phyloP scores from a whole-genome alignment of 2,329 filamentous ascomycete genomes.

The Exophiala lecanii-corni region DNA sequence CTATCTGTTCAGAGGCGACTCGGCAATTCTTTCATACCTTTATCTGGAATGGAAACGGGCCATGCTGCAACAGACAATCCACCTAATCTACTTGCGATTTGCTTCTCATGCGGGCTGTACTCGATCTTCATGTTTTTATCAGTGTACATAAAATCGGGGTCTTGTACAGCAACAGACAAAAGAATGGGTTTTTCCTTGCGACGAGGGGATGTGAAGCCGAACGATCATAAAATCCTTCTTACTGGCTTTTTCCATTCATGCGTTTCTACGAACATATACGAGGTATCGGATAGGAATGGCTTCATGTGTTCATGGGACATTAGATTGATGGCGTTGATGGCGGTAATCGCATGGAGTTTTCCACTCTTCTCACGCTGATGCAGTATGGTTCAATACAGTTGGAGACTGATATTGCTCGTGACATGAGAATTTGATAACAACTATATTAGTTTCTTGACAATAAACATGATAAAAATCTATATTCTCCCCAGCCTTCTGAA shows the following conservation, averaged over 20 bases:
- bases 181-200: conserved; percentile 3
- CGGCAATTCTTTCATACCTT: too few relatives aligned
- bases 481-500: too few relatives aligned
- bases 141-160: conserved; percentile 20
- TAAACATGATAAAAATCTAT: too few relatives aligned
- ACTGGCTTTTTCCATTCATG: conserved; percentile 10
- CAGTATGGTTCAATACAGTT: too few relatives aligned
- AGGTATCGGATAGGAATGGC: conserved; percentile 6
- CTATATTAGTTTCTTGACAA: too few relatives aligned
- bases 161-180: conserved; percentile 23
- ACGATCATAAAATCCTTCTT: conserved; percentile 1
- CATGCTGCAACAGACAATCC: conserved; percentile 16
- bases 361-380: too few relatives aligned
- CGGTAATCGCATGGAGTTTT: neutral
- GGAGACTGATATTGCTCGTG: too few relatives aligned
- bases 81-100: conserved; percentile 1
- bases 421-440: too few relatives aligned
- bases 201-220: conserved; percentile 1
- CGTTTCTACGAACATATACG: conserved; percentile 18
- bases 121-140: conserved; percentile 6
- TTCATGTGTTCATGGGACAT: neutral
- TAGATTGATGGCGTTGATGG: neutral
- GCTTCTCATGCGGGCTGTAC: neutral
- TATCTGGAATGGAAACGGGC: conserved; percentile 3
- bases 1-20: too few relatives aligned